phyloP scores from a whole-genome alignment of 371 early-diverging fungal species.

The Coemansia sp. region DNA sequence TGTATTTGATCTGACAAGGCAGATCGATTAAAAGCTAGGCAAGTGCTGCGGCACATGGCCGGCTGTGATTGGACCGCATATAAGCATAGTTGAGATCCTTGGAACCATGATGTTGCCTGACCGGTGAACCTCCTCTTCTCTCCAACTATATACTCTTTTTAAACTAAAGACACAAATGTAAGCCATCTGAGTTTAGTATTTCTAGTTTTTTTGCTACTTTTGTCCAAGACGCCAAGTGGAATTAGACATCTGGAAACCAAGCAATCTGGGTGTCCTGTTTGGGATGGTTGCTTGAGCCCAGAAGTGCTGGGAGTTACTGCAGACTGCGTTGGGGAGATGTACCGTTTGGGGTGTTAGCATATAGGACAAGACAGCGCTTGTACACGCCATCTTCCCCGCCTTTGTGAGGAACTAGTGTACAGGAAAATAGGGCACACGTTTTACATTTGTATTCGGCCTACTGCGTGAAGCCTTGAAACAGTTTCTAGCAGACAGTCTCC shows the following conservation, averaged over 20 bases:
- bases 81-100: no score
- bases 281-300: no score
- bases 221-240: neutral
- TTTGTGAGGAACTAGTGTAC: neutral
- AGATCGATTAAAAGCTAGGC: no score
- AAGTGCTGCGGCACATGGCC: conserved; percentile 14
- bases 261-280: neutral
- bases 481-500: neutral
- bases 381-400: neutral
- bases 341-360: neutral
- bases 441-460: conserved; percentile 3
- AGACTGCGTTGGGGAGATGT: neutral
- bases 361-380: neutral
- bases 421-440: conserved; percentile 2
- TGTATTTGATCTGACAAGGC: no score
- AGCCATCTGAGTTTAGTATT: neutral
- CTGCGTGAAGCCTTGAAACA: neutral
- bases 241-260: neutral
- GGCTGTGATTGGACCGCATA: conserved; percentile 26
- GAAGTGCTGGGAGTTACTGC: no score
- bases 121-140: neutral
- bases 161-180: conserved; percentile 1
- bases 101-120: neutral
- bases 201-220: no score
- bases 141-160: neutral